phyloP scores from a whole-genome alignment of 2,329 filamentous ascomycete genomes.

The Tolypocladium capitatum region DNA sequence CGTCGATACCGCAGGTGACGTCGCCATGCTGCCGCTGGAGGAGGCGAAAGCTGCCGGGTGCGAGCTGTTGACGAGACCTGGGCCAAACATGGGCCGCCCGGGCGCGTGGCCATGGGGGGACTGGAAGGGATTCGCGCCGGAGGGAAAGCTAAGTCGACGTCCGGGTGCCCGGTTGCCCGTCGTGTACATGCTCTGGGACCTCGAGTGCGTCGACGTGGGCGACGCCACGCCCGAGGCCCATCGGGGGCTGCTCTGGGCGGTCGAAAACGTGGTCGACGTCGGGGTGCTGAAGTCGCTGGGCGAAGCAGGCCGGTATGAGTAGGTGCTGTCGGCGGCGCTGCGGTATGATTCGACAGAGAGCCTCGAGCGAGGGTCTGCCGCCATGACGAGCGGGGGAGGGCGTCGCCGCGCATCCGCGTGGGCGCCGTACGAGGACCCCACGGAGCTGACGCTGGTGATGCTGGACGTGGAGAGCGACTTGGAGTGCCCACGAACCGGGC shows the following conservation, averaged over 20 bases:
- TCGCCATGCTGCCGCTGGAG: conserved; percentile 43
- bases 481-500: conserved; percentile 65
- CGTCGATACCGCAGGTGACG: conserved; percentile 52
- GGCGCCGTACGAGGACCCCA: conserved; percentile 51
- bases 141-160: conserved; percentile 72
- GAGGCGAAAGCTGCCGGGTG: conserved; percentile 41
- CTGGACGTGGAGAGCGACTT: conserved; percentile 81
- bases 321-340: conserved; percentile 49
- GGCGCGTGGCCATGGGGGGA: conserved; percentile 43
- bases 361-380: conserved; percentile 53
- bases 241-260: conserved; percentile 61
- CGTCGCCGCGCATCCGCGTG: conserved; percentile 55
- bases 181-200: conserved; percentile 59
- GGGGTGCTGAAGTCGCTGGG: conserved; percentile 70
- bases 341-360: conserved; percentile 57
- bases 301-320: conserved; percentile 50
- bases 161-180: conserved; percentile 51
- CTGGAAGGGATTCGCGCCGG: conserved; percentile 61
- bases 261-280: conserved; percentile 71
- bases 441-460: conserved; percentile 60
- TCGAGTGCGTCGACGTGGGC: conserved; percentile 55
- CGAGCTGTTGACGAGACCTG: conserved; percentile 42
- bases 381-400: conserved; percentile 74
- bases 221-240: conserved; percentile 58
- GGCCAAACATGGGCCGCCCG: conserved; percentile 40